These are phyloP conservation scores for Cryphonectria radicalis DNA, from an alignment of 2,329 filamentous ascomycete species.

Conservation along the genomic window DNA sequence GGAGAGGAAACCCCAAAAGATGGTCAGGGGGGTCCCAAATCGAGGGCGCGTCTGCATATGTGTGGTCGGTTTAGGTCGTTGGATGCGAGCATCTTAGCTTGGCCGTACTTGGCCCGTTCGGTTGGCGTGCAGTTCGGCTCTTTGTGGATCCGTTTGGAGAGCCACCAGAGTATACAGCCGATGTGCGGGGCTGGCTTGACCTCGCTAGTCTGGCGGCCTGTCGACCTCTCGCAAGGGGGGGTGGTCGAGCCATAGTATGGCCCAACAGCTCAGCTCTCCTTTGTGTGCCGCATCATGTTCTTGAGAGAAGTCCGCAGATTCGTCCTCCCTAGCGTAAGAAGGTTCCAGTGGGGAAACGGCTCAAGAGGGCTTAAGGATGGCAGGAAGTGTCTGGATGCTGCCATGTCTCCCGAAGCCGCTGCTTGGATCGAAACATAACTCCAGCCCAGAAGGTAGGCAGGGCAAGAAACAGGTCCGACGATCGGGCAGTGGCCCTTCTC, in stretches of 20 bases:
- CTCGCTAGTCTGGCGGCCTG: slow-evolving; percentile 22
- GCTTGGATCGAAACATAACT: not conserved
- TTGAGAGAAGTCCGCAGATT: not conserved
- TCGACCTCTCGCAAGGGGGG: slow-evolving; percentile 17
- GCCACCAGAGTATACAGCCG: slow-evolving; percentile 10
- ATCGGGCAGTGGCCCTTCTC: not conserved
- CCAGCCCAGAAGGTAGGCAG: not conserved
- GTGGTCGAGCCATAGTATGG: slow-evolving; percentile 3
- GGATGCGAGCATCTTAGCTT: slow-evolving; percentile 14
- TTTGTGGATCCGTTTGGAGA: slow-evolving; percentile 23
- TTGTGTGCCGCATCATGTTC: slow-evolving; percentile 2
- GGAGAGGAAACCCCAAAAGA: not conserved
- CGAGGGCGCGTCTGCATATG: not conserved
- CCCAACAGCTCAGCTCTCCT: slow-evolving; percentile 19
- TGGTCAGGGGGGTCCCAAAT: not conserved
- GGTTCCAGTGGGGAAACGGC: not conserved
- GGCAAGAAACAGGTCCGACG: not conserved
- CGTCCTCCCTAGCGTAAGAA: not conserved
- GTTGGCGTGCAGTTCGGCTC: slow-evolving; percentile 24
- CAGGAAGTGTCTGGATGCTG: not conserved
- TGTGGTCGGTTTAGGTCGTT: not conserved
- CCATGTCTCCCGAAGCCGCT: slow-evolving; percentile 4
- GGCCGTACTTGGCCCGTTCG: slow-evolving; percentile 5
- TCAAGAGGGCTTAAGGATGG: not conserved
- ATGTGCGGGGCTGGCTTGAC: slow-evolving; percentile 26